Evolutionary conservation across 106 monocot species (phyloP).

Genomic region (Amphibolis antarctica): DNA sequence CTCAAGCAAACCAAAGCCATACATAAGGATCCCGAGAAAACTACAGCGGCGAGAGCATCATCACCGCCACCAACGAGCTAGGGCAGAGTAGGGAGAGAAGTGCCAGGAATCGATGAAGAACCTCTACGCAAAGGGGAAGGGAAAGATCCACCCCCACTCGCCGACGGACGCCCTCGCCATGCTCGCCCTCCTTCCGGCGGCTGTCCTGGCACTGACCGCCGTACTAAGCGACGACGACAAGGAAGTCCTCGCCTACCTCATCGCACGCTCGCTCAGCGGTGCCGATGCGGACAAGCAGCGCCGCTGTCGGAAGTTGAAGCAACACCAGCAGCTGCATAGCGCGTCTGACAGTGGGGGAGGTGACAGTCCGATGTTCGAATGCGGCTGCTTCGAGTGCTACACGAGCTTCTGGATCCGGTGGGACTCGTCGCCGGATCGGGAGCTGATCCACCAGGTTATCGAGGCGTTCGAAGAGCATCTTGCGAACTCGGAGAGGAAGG

Average conservation of each 20-base stretch:
- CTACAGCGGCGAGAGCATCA: too few relatives aligned
- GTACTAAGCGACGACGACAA: constrained; percentile 15
- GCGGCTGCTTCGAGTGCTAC: constrained; percentile 31
- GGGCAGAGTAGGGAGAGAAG: too few relatives aligned
- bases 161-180: constrained; percentile 7
- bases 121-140: too few relatives aligned
- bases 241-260: constrained; percentile 28
- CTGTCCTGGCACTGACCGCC: constrained; percentile 16
- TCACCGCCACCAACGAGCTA: too few relatives aligned
- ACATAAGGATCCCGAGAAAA: too few relatives aligned
- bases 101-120: too few relatives aligned
- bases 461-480: constrained; percentile 27
- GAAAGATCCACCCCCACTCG: constrained; percentile 11
- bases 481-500: neutral
- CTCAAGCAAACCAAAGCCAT: too few relatives aligned
- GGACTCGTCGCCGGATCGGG: constrained; percentile 23
- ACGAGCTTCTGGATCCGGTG: constrained; percentile 22
- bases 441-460: constrained; percentile 23
- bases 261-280: constrained; percentile 10
- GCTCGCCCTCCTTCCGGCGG: constrained; percentile 23
- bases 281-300: constrained; percentile 5
- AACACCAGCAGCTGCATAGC: neutral
- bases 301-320: neutral
- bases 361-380: constrained; percentile 12
- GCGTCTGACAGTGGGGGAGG: neutral